Evolutionary conservation across 495 filamentous ascomycete genomes (phyloP).

Genomic region (Penicillium silybi): DNA sequence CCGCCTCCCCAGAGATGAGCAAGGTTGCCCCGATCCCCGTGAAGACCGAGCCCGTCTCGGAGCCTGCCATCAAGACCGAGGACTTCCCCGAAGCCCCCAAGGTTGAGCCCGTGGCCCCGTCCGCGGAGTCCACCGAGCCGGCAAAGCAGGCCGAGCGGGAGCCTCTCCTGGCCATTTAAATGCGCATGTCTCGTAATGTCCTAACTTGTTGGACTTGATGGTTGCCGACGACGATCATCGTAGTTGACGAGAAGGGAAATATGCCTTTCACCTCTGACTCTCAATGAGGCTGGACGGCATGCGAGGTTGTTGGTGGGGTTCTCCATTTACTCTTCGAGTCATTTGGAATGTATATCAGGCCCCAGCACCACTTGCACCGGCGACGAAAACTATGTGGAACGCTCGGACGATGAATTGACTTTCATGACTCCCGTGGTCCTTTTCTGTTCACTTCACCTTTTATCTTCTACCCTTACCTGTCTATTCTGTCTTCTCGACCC

Average conservation of each 20-base stretch:
- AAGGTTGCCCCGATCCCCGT: constrained; percentile 22
- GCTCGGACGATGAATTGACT: constrained; percentile 17
- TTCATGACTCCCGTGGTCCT: constrained; percentile 10
- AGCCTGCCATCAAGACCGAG: constrained; percentile 40
- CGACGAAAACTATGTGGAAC: constrained; percentile 18
- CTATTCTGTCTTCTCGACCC: constrained; percentile 7
- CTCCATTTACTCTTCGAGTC: constrained; percentile 1
- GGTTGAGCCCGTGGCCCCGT: constrained; percentile 40
- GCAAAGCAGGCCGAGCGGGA: constrained; percentile 24
- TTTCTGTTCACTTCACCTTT: constrained; percentile 6
- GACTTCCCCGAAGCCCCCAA: constrained; percentile 61
- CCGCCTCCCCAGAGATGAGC: constrained; percentile 43
- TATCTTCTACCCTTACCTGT: constrained; percentile 8
- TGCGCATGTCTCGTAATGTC: not conserved
- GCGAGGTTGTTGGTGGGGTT: constrained; percentile 1
- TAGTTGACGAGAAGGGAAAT: not conserved
- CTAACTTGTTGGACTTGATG: not conserved
- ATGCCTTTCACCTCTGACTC: not conserved
- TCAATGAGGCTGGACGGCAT: not conserved
- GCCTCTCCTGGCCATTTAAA: constrained; percentile 37
- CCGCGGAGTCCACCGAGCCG: constrained; percentile 15
- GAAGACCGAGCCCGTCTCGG: constrained; percentile 51
- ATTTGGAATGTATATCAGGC: constrained; percentile 14
- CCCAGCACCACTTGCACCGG: constrained; percentile 6
- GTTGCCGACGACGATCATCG: not conserved